Evolutionary conservation across 805 yeast species (phyloP).

Genomic region (Peterozyma toletana): DNA sequence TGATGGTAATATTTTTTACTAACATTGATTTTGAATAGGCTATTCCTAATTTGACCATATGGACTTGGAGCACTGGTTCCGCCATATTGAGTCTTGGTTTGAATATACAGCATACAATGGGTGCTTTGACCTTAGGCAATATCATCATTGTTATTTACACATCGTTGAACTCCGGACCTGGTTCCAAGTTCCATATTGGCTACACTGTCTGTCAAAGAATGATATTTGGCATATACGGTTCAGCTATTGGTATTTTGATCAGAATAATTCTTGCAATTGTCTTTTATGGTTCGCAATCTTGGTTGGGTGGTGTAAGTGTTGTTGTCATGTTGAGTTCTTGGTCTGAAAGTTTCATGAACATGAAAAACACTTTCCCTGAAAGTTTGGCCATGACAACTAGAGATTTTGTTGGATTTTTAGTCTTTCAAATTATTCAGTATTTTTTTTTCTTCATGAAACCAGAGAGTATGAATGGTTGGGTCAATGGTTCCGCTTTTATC

Average conservation of each 20-base stretch:
- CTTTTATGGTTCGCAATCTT: conserved; percentile 40
- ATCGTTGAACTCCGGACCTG: conserved; percentile 38
- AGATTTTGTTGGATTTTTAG: conserved; percentile 33
- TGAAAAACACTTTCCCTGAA: conserved; percentile 30
- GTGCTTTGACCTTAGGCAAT: conserved; percentile 37
- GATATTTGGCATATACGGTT: conserved; percentile 39
- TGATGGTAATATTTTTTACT: no score
- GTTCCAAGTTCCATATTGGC: conserved; percentile 42
- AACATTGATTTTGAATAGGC: neutral
- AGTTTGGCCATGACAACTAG: conserved; percentile 29
- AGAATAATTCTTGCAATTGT: conserved; percentile 36
- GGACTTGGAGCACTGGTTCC: conserved; percentile 33
- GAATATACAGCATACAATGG: conserved; percentile 36
- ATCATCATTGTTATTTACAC: conserved; percentile 34
- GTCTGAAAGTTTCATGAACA: conserved; percentile 27
- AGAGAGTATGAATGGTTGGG: conserved; percentile 17
- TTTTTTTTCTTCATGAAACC: conserved; percentile 37
- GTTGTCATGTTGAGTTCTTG: conserved; percentile 30
- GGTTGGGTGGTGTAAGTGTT: conserved; percentile 36
- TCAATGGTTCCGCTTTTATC: neutral
- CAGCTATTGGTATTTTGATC: conserved; percentile 32
- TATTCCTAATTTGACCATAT: conserved; percentile 30
- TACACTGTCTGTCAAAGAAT: conserved; percentile 36
- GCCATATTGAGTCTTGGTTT: conserved; percentile 37
- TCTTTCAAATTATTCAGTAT: conserved; percentile 35